Evolutionary conservation across 2,329 filamentous ascomycete species (phyloP).

Genomic region (Neonectria neomacrospora): DNA sequence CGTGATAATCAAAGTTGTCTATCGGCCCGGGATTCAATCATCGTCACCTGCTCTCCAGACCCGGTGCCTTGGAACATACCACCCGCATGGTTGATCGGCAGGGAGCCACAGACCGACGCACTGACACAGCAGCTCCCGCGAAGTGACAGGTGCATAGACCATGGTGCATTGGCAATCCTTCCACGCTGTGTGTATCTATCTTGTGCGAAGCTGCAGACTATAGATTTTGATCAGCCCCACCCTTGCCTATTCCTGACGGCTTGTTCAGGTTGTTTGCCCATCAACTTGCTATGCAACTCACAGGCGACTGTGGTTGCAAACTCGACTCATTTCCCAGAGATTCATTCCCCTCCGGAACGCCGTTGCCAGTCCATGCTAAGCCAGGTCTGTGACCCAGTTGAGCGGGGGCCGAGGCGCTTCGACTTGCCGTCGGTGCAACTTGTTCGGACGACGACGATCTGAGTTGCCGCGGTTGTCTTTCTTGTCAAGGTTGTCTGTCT

Average conservation of each 20-base stretch:
- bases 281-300: not conserved
- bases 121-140: not conserved
- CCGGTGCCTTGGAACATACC: not conserved
- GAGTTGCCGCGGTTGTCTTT: not conserved
- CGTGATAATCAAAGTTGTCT: not conserved
- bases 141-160: not conserved
- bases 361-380: not conserved
- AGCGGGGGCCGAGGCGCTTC: conserved; percentile 5
- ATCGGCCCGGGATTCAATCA: not conserved
- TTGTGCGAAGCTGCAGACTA: not conserved
- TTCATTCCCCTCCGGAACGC: not conserved
- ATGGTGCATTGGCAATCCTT: not conserved
- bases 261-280: not conserved
- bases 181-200: not conserved
- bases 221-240: not conserved
- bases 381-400: not conserved
- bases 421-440: not conserved
- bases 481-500: not conserved
- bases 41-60: not conserved
- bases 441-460: conserved; percentile 1
- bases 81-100: not conserved
- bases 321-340: not conserved
- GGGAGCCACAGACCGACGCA: not conserved
- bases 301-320: not conserved
- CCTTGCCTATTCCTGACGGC: no score